These are phyloP conservation scores for Luffa aegyptiaca DNA, from an alignment of 306 rosid species.

Conservation along the genomic window DNA sequence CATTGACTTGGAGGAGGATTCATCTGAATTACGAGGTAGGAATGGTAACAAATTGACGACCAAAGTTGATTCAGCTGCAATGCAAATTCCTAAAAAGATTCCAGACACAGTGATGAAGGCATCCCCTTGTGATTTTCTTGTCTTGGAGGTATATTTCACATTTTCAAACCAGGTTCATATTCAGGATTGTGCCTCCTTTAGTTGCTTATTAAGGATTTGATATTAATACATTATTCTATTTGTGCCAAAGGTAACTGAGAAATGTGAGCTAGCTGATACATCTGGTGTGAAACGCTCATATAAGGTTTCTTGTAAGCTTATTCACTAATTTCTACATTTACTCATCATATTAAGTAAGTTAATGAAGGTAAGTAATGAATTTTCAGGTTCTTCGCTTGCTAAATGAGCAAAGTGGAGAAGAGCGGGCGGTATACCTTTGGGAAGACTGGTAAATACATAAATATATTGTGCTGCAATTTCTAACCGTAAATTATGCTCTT, in stretches of 20 bases:
- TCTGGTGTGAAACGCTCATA: conserved; percentile 32
- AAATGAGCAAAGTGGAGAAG: conserved; percentile 71
- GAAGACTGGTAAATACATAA: conserved; percentile 62
- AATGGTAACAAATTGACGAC: conserved; percentile 18
- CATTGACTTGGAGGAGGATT: conserved; percentile 22
- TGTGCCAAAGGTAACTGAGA: conserved; percentile 58
- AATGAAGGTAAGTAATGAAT: conserved; percentile 19
- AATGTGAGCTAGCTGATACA: conserved; percentile 30
- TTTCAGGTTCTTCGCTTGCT: conserved; percentile 80
- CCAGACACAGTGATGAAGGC: conserved; percentile 11
- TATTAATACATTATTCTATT: conserved; percentile 10
- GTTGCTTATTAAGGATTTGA: conserved; percentile 5
- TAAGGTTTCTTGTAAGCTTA: conserved; percentile 53
- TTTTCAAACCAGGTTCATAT: neutral
- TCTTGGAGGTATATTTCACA: conserved; percentile 62
- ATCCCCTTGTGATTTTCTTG: conserved; percentile 45
- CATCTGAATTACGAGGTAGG: conserved; percentile 29
- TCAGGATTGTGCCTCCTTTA: neutral
- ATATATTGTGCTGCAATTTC: conserved; percentile 5
- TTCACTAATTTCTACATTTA: conserved; percentile 4
- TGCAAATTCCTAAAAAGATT: conserved; percentile 12
- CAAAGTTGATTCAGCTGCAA: conserved; percentile 20
- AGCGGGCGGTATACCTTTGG: conserved; percentile 44
- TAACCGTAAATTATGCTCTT: neutral
- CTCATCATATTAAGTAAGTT: conserved; percentile 10